Conservation (phyloP, 2,329 filamentous ascomycete species). For the Coccinonectria pachysandricola region DNA sequence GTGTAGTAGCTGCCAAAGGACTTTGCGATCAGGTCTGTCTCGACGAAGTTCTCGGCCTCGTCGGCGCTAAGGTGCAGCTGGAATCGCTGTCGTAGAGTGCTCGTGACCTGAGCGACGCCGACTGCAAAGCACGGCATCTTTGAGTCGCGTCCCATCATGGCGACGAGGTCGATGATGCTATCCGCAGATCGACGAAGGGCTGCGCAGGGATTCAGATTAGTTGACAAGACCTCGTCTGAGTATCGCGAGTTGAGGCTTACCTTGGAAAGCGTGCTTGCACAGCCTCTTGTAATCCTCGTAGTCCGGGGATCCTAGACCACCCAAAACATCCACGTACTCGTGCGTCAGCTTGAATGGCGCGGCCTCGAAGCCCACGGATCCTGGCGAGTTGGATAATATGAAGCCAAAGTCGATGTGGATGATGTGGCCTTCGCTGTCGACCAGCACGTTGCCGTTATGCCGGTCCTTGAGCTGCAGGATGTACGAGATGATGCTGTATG, state of each 20-base stretch:
- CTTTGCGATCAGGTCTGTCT: slow-evolving; percentile 69
- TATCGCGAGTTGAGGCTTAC: too few species aligned
- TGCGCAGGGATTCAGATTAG: slow-evolving; percentile 20
- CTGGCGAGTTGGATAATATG: slow-evolving; percentile 79
- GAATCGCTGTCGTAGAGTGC: slow-evolving; percentile 61
- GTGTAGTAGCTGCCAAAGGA: slow-evolving; percentile 82
- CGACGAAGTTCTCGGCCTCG: slow-evolving; percentile 72
- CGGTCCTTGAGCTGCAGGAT: slow-evolving; percentile 76
- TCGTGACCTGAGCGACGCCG: slow-evolving; percentile 61
- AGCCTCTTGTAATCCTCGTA: slow-evolving; percentile 68
- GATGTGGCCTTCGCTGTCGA: slow-evolving; percentile 78
- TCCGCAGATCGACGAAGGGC: slow-evolving; percentile 70
- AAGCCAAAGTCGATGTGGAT: slow-evolving; percentile 87
- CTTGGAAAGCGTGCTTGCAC: slow-evolving; percentile 78
- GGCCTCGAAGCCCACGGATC: slow-evolving; percentile 75
- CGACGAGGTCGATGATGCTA: slow-evolving; percentile 70
- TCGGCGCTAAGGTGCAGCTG: slow-evolving; percentile 75
- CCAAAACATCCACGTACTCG: slow-evolving; percentile 76
- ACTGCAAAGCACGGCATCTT: slow-evolving; percentile 78
- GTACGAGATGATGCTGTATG: slow-evolving; percentile 79
- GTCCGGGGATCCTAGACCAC: slow-evolving; percentile 57
- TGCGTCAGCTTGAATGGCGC: slow-evolving; percentile 80
- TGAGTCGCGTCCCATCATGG: slow-evolving; percentile 73
- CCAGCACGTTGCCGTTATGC: slow-evolving; percentile 78
- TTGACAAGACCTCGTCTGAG: too few species aligned